Evolutionary conservation across 176 grass and related monocot genomes (phyloP).

Genomic region (Musa beccarii): DNA sequence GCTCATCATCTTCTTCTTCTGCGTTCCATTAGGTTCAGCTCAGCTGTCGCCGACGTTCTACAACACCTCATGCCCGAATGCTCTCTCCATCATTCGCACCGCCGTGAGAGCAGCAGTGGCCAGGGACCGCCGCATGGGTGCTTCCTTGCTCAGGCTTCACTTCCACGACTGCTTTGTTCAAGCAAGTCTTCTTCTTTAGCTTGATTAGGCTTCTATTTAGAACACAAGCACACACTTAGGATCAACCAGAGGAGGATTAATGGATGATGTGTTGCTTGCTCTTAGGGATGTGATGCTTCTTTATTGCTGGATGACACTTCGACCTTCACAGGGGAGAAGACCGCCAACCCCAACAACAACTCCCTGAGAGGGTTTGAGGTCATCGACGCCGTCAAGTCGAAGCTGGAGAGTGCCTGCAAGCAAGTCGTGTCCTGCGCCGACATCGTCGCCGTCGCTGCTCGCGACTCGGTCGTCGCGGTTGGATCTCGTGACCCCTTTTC

Average conservation of each 20-base stretch:
- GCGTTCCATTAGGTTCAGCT: slow-evolving; percentile 15
- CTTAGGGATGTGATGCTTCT: not conserved
- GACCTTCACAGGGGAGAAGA: slow-evolving; percentile 10
- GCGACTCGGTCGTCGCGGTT: not conserved
- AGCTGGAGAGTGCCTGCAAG: not conserved
- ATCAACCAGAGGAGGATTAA: not conserved
- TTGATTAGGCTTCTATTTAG: not conserved
- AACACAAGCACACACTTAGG: not conserved
- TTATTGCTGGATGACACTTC: slow-evolving; percentile 4
- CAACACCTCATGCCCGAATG: slow-evolving; percentile 2
- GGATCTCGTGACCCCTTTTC: not conserved
- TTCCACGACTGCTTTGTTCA: slow-evolving; percentile 10
- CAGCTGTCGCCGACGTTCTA: slow-evolving; percentile 78
- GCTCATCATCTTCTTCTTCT: not conserved
- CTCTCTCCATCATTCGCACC: not conserved
- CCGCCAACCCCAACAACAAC: not conserved
- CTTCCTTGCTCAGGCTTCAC: slow-evolving; percentile 1
- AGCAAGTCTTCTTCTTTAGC: not conserved
- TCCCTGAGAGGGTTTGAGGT: slow-evolving; percentile 5
- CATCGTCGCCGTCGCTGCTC: not conserved
- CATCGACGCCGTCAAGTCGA: slow-evolving; percentile 2
- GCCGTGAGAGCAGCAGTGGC: not conserved
- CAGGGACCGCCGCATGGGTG: not conserved
- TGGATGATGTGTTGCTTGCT: not conserved
- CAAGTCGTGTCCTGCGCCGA: not conserved